Evolutionary conservation across 2,329 filamentous ascomycete species (phyloP).

Genomic region (Talaromyces marneffei): DNA sequence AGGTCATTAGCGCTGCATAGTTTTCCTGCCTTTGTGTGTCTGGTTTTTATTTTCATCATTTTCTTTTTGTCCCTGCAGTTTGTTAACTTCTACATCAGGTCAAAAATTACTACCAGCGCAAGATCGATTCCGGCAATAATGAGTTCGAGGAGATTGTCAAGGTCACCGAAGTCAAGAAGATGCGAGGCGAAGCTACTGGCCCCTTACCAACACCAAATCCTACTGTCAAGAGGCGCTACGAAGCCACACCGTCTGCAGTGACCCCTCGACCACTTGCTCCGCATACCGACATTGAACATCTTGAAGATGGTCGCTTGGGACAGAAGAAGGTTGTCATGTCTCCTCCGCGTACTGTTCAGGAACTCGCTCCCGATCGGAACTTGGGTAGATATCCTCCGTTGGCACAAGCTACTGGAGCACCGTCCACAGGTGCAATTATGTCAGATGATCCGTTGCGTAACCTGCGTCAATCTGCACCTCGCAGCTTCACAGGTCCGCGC

Average conservation of each 20-base stretch:
- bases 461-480: conserved; percentile 29
- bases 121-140: conserved; percentile 39
- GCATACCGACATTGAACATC: conserved; percentile 35
- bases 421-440: conserved; percentile 23
- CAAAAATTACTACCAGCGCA: conserved; percentile 46
- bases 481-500: conserved; percentile 36
- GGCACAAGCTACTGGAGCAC: conserved; percentile 32
- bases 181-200: conserved; percentile 40
- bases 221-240: conserved; percentile 45
- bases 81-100: conserved; percentile 30
- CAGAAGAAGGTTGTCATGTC: conserved; percentile 27
- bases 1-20: conserved; percentile 10
- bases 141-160: conserved; percentile 41
- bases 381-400: conserved; percentile 33
- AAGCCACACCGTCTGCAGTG: conserved; percentile 39
- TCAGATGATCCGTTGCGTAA: conserved; percentile 32
- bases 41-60: neutral
- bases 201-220: conserved; percentile 40
- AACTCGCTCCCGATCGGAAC: conserved; percentile 32
- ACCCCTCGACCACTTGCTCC: conserved; percentile 39
- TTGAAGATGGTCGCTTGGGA: conserved; percentile 25
- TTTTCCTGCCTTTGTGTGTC: neutral
- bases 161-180: conserved; percentile 41
- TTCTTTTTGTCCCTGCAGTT: neutral
- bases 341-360: conserved; percentile 24